These are phyloP conservation scores for Apiospora marii DNA, from an alignment of 2,329 filamentous ascomycete species.

Conservation along the genomic window DNA sequence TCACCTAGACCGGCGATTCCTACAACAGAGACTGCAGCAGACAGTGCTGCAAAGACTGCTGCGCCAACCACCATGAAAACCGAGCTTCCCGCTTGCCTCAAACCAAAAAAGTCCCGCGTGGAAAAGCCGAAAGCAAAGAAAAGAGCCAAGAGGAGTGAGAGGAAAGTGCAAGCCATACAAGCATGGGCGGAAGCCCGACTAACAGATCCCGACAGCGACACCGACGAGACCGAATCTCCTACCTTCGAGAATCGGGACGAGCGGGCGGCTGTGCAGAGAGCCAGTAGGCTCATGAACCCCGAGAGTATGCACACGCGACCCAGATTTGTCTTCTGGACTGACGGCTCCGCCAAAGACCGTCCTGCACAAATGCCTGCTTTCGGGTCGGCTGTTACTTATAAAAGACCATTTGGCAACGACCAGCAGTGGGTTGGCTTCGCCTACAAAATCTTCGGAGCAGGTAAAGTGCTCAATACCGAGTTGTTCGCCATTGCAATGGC, in stretches of 20 bases:
- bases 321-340: neutral
- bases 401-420: neutral
- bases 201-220: slow-evolving; percentile 1
- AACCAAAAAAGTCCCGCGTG: neutral
- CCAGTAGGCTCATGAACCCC: neutral
- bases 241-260: neutral
- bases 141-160: neutral
- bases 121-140: neutral
- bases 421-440: neutral
- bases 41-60: neutral
- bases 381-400: neutral
- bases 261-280: neutral
- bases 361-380: neutral
- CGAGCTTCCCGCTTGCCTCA: neutral
- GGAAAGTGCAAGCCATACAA: neutral
- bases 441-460: neutral
- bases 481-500: slow-evolving; percentile 7
- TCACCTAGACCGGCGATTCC: neutral
- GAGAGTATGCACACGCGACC: neutral
- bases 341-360: neutral
- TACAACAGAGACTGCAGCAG: neutral
- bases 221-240: neutral
- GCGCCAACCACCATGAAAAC: neutral
- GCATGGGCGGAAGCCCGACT: neutral
- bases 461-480: neutral